Evolutionary conservation across 768 basidiomycete genomes (phyloP).

Genomic region (Russula abietina): DNA sequence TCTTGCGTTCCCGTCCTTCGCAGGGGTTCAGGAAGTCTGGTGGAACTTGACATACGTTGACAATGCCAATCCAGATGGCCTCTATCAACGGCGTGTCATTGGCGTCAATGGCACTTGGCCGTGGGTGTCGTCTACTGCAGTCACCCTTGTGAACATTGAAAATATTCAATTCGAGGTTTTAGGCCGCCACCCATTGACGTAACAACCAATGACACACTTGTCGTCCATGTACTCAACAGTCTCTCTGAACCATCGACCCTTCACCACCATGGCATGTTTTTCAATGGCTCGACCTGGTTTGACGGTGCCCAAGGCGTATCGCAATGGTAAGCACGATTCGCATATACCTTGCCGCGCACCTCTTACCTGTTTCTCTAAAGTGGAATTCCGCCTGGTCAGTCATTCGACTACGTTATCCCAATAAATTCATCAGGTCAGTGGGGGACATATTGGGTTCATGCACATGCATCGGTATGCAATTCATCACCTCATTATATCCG

Average conservation of each 20-base stretch:
- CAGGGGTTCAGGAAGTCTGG: constrained; percentile 70
- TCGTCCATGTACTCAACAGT: constrained; percentile 72
- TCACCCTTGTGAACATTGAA: background rate
- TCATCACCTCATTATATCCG: background rate
- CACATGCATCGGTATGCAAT: constrained; percentile 48
- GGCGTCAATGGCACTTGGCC: constrained; percentile 95
- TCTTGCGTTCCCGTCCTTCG: constrained; percentile 40
- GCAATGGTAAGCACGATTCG: constrained; percentile 58
- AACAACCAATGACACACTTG: constrained; percentile 60
- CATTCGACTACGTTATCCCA: constrained; percentile 71
- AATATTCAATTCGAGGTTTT: background rate
- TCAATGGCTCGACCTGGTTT: constrained; percentile 81
- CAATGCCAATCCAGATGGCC: constrained; percentile 77
- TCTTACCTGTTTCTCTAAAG: constrained; percentile 32
- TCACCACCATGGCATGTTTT: constrained; percentile 95
- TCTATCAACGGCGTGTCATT: constrained; percentile 67
- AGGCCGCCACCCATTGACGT: constrained; percentile 82
- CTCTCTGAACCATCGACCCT: constrained; percentile 62
- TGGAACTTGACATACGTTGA: constrained; percentile 89
- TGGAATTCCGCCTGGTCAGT: constrained; percentile 68
- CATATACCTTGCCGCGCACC: background rate
- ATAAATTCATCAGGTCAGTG: constrained; percentile 61
- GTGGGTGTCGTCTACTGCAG: constrained; percentile 40
- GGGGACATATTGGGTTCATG: constrained; percentile 81
- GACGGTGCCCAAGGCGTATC: constrained; percentile 81